phyloP scores from a whole-genome alignment of 2,329 filamentous ascomycete genomes.

The Camillea tinctor region DNA sequence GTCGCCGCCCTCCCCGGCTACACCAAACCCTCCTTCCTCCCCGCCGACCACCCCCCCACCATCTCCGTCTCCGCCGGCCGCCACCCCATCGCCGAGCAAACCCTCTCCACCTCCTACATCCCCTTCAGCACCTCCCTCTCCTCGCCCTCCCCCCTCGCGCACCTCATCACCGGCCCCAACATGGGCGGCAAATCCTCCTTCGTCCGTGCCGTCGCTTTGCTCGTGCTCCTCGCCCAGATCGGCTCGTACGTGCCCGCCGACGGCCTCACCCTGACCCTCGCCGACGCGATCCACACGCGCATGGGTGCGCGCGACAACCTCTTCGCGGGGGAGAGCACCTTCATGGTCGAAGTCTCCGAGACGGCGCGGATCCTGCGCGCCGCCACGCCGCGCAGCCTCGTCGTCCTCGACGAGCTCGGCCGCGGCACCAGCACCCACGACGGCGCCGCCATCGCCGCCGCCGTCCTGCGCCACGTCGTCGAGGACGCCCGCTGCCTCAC shows the following conservation, averaged over 20 bases:
- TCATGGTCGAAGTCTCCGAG: slow-evolving; percentile 99
- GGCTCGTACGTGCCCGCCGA: slow-evolving; percentile 89
- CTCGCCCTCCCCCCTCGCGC: slow-evolving; percentile 64
- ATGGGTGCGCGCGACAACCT: slow-evolving; percentile 64
- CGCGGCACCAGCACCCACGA: slow-evolving; percentile 92
- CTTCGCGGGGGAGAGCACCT: slow-evolving; percentile 93
- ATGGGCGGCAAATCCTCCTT: slow-evolving; percentile 99
- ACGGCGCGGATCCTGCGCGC: slow-evolving; percentile 85
- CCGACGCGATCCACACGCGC: slow-evolving; percentile 67
- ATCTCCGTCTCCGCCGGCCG: slow-evolving; percentile 74
- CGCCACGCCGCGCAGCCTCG: slow-evolving; percentile 81
- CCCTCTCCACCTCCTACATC: slow-evolving; percentile 82
- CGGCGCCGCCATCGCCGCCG: slow-evolving; percentile 85
- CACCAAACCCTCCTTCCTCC: slow-evolving; percentile 67
- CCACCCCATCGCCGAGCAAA: slow-evolving; percentile 94
- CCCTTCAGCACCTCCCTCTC: slow-evolving; percentile 79
- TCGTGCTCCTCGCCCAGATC: slow-evolving; percentile 91
- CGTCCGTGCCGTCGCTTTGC: slow-evolving; percentile 86
- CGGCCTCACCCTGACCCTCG: slow-evolving; percentile 70
- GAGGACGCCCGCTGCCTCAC: slow-evolving; percentile 74
- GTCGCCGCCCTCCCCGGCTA: slow-evolving; percentile 88
- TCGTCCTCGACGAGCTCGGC: slow-evolving; percentile 98
- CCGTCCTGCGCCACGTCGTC: slow-evolving; percentile 81
- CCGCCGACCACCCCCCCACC: slow-evolving; percentile 61
- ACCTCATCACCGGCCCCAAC: slow-evolving; percentile 94